Base-by-base conservation (phyloP, 2,329 filamentous ascomycete species). In the Fusarium sp. region DNA sequence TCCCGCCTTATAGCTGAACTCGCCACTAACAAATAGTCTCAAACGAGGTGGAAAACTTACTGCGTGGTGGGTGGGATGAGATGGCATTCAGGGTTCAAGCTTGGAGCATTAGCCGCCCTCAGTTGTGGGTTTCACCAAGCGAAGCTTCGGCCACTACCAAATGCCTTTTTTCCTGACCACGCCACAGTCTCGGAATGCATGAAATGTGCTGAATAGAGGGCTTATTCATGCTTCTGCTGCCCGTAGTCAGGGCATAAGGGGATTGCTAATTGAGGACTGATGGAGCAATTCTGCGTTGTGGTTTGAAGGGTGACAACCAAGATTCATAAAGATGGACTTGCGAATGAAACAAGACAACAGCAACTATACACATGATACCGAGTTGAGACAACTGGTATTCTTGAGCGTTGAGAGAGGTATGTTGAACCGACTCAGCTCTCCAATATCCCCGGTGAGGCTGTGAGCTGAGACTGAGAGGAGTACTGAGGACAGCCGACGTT, bases 121-220 rank as follows among this genome's bases (percentile, higher is more conserved):
- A 67, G 70, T 63, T 67, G 70, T 71, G 66, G 56, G 74, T 75
- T 73, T 77, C 74, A 75, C 69, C 54, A 69, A 41, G 50, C 55
- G 54, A 59, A 51, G 62, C 62, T 66, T 63, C 63, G 53, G 50
- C 39, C 55, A 35, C 63, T 30, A 45, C 58, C 50, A 36, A 58
- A 41, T 26, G 50, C 35, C 54, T 62, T 54, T 64, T 39, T 63
- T 54, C 57, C 39, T 50, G n/a, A 44, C 38, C 26, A 66, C 73
- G 73, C 71, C 63, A 71, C 66, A 53, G 48, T 55, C 57, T 72
- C 65, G 45, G 63, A 38, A 47, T 32, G 55, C 51, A 63, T 53
- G 56, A 56, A 36, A 54, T 61, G 30, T 24, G 39, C 53, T 48
- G 38, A 51, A 50, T 50, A 55, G 47, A 56, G 36, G 26, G 38